Base-by-base conservation (phyloP, 441 rosid genomes). In the Adansonia madagascariensis region DNA sequence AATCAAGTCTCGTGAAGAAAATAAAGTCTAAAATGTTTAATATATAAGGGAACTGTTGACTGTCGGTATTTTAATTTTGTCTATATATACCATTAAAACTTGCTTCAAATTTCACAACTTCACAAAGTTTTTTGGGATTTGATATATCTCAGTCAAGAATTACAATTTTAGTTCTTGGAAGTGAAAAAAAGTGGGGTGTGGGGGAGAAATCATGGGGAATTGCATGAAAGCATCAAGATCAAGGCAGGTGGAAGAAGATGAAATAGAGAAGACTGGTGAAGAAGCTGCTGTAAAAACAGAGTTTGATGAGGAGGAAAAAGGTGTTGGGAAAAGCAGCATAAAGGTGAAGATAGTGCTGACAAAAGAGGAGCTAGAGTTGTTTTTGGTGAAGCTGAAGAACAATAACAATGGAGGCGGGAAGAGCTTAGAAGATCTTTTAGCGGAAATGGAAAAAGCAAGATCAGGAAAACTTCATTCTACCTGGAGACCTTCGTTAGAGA, bases 401-500 rank as follows among this genome's bases (percentile, higher is more conserved):
- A 75, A 49, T 52, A 76, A 80, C 15, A 76, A 5, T 15, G 6
- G 77, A 60, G 88, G 83, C n/a, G 80, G 66, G 76, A 85, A 80
- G 44, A 83, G 43, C 73, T 66, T 91, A 6, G 89, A 80, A 53
- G 88, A 87, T 74, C 74, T 86, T 7, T 47, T 93, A 86, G 77
- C 49, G 55, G 91, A 89, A 80, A 83, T 95, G 24, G 92, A 88
- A 79, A 90, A 81, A 80, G 87, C 71, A 17, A 86, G 89, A 77
- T 53, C 56, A 8, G 59, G 14, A 15, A 79, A 75, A 67, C 31
- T 3, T 31, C 53, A 41, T 56, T 62, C 85, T 2, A 1, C 31
- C 31, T 94, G 98, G 98, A 90, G 80, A 82, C 98, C 98, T 39
- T 88, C 91, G 60, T 79, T 94, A 56, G 94, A 89, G 59, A 91